Base-by-base conservation (phyloP, 1,139 yeast species). In the Protomyces pachydermus region DNA sequence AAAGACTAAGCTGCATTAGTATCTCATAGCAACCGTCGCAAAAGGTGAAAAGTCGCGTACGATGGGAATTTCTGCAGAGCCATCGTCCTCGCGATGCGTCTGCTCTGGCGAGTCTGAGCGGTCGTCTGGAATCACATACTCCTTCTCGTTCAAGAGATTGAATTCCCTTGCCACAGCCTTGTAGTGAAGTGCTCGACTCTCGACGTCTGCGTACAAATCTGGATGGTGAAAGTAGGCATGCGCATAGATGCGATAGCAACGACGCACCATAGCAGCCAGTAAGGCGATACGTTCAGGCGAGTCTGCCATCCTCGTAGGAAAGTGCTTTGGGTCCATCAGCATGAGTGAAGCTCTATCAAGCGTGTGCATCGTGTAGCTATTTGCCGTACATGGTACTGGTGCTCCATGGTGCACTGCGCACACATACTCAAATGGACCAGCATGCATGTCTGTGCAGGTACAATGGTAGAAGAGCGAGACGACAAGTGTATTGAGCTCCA, bases 191-290 rank as follows among this genome's bases (percentile, higher is more conserved):
- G 48, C 48, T 10, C 18, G 20, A 18, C 12, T 10, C 5, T 12
- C 25, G 23, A 42, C 48, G 12, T 42, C 3, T 10, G 16, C 48
- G 25, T 42, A 42, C 25, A 42, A 10, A 9, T 51, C 62, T 18
- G 35, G 28, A 52, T 57, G 61, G 12, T 57, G 35, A 16, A 37
- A 57, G 50, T 54, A 57, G 20, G 61, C 61, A 53, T 57, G 61
- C n/a, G 35, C 56, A 57, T 46, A 57, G 46, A 57, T 57, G 12
- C 61, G 25, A 53, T 57, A 57, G n/a, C 34, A 37, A 14, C 61
- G 53, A 18, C 61, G 53, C 62, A 57, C 45, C 9, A 46, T 57
- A 8, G 61, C 23, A 5, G 54, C 38, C 35, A 57, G 28, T 5
- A 34, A 35, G 5, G 38, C 23, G 9, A 54, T 35, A 20, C 37